Evolutionary conservation across 2,329 filamentous ascomycete species (phyloP), one percentile per base, ranked within the genome.

Genomic region (Westerdykella ornata): DNA sequence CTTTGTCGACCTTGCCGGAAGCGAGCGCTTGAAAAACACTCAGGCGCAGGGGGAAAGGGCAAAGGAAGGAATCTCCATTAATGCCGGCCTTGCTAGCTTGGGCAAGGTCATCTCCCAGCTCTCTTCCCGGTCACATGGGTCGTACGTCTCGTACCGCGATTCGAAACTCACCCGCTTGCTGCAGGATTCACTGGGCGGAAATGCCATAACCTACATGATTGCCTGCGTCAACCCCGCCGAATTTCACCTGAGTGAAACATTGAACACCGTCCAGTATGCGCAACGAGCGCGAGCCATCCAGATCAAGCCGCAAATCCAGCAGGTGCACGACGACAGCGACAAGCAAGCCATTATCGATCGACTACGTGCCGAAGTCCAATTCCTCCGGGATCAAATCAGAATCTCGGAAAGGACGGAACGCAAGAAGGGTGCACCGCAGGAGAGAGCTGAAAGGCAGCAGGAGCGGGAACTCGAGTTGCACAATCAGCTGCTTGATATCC

Each of bases 131-230:
- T 82, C 88, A 51, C 72, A 85, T 34, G 88, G 88, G 36, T 84
- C 88, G 4, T 88, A 97, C 67, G 89, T 98, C 43, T 98, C 92
- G 2, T 98, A 98, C 65, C 87, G 92, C 49, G 92, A 98, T 69
- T 97, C 92, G n/a, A 89, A 88, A 63, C 80, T 98, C 54, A 98
- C 92, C 9, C 84, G 92, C 45, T 75, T 98, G 17, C 78, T 98
- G 14, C 92, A 98, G 72, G 92, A 98, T 67, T 98, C 92, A 0
- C 75, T 98, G 4, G 92, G 92, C 43, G 92, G 92, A 4, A 97
- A 94, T 62, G 92, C 92, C 28, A 94, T 96, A 62, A 98, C 92
- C 1, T 98, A 97, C 70, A 97, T 98, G 92, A 92, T 98, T 69
- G 92, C 92, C 7, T 98, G 92, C 68, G 89, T 98, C 20, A 98